Base-by-base conservation (phyloP, 257 asterid species). In the Phtheirospermum japonicum region DNA sequence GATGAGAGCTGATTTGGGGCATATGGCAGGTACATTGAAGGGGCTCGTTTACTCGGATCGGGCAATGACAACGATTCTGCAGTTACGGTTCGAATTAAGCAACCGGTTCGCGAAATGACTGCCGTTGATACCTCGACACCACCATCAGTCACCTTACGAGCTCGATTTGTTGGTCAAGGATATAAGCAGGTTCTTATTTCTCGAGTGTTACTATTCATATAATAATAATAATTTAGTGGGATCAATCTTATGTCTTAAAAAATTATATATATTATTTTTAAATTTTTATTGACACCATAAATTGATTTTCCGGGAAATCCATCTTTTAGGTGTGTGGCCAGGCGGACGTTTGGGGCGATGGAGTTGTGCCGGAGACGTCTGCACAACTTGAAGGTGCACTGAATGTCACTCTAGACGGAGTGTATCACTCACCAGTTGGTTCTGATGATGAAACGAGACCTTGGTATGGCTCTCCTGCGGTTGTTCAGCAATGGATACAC, bases 271-370 rank as follows among this genome's bases (percentile, higher is more conserved):
- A 23, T 23, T 23, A 23, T 23, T 23, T 9, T 36, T 9, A 2
- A 6, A 9, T 2, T 9, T 6, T 36, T 6, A 36, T 36, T 6
- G 8, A 36, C 42, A 36, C 7, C 42, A 36, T 9, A 6, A 36
- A 36, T 36, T 4, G 9, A n/a, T 12, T 13, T 45, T 42, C 5
- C 17, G 14, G 4, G 13, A 5, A 12, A 45, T n/a, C 19, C 4
- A 14, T 45, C 2, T 1, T 13, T 1, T 74, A 90, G 97, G 98
- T 87, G 49, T 90, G 98, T 76, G 98, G 98, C 37, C 83, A 77
- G 61, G 95, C 92, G 26, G 91, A 85, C 59, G 93, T 87, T 53
- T 88, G 96, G 95, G 98, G 98, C 2, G 98, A 90, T 48, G 95
- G 95, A 30, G 87, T 90, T 12, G 96, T 88, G 67, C 98, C 98